A percentile compares a stretch with the other conserved stretches of the same genome.
These are phyloP conservation scores for Candolleomyces aberdarensis DNA, from an alignment of 768 basidiomycete species.

Conservation along the genomic window DNA sequence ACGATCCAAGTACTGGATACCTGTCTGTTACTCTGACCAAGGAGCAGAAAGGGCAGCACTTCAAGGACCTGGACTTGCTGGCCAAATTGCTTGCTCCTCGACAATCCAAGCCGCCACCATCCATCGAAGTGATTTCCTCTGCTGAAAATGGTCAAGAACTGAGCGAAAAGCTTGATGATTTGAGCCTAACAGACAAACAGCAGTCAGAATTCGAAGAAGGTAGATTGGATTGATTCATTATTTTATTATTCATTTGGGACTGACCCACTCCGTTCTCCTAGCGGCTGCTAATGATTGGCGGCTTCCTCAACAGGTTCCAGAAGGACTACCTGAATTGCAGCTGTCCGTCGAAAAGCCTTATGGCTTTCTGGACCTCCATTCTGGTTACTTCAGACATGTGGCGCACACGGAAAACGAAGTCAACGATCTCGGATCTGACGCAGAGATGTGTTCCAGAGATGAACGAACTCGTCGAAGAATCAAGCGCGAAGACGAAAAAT, in stretches of 20 bases:
- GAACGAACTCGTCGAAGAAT: slow-evolving; percentile 55
- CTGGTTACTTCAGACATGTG: slow-evolving; percentile 73
- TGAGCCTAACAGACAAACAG: slow-evolving; percentile 41
- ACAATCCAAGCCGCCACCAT: slow-evolving; percentile 29
- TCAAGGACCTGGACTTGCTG: slow-evolving; percentile 75
- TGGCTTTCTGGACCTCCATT: slow-evolving; percentile 74
- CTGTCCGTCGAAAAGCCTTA: slow-evolving; percentile 51
- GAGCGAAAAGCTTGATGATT: slow-evolving; percentile 35
- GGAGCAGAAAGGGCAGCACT: slow-evolving; percentile 59
- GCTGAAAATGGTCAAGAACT: slow-evolving; percentile 36
- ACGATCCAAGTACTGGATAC: slow-evolving; percentile 77
- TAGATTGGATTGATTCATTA: slow-evolving; percentile 15
- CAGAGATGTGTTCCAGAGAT: slow-evolving; percentile 48
- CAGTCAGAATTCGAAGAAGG: slow-evolving; percentile 61
- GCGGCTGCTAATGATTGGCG: slow-evolving; percentile 81
- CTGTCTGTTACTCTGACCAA: slow-evolving; percentile 74
- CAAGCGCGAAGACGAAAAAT: slow-evolving; percentile 70
- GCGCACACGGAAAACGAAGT: slow-evolving; percentile 77
- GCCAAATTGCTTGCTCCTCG: slow-evolving; percentile 75
- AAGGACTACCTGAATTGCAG: slow-evolving; percentile 34
- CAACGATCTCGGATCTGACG: slow-evolving; percentile 70
- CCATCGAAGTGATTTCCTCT: slow-evolving; percentile 59
- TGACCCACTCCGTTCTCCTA: slow-evolving; percentile 23
- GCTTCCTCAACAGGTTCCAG: slow-evolving; percentile 59
- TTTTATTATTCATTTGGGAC: background rate